A percentile compares a stretch with the other conserved stretches of the same genome.
phyloP scores from a whole-genome alignment of 139 green algal species.

The Bryopsis sp. region DNA sequence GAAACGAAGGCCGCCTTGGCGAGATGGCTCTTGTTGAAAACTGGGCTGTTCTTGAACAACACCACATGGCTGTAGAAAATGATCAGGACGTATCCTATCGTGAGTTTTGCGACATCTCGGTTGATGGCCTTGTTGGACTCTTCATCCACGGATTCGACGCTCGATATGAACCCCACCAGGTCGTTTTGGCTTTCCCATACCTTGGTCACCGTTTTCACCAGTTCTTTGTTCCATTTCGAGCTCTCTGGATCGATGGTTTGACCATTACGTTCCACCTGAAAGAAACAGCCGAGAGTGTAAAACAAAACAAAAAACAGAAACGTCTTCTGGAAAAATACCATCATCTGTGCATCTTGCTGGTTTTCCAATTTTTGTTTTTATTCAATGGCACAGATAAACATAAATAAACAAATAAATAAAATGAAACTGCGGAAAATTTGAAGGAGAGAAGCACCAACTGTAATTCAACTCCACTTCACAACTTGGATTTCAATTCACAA shows the following conservation, averaged over 20 bases:
- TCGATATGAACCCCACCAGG: slow-evolving; percentile 11
- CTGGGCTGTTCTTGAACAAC: slow-evolving; percentile 22
- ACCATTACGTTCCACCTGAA: slow-evolving; percentile 12
- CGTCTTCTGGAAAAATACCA: background rate
- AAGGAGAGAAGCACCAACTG: no score
- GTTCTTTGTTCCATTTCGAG: slow-evolving; percentile 11
- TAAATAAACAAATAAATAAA: background rate
- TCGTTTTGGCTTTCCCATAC: background rate
- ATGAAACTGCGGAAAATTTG: background rate
- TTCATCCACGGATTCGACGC: background rate
- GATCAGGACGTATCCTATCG: slow-evolving; percentile 24
- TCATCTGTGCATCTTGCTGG: background rate
- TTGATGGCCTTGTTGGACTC: slow-evolving; percentile 16
- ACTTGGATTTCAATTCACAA: no score
- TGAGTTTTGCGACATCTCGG: slow-evolving; percentile 2
- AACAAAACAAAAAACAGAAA: slow-evolving; percentile 3
- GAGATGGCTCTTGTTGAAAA: slow-evolving; percentile 24
- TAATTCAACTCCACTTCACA: no score
- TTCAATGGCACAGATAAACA: background rate
- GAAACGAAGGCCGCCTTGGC: slow-evolving; percentile 1
- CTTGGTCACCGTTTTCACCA: slow-evolving; percentile 2
- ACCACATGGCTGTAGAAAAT: slow-evolving; percentile 20
- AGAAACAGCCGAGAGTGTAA: no score
- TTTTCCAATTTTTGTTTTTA: background rate
- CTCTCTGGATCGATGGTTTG: slow-evolving; percentile 9